Evolutionary conservation across 305 asterid genomes (phyloP).

Genomic region (Fraxinus ornus): DNA sequence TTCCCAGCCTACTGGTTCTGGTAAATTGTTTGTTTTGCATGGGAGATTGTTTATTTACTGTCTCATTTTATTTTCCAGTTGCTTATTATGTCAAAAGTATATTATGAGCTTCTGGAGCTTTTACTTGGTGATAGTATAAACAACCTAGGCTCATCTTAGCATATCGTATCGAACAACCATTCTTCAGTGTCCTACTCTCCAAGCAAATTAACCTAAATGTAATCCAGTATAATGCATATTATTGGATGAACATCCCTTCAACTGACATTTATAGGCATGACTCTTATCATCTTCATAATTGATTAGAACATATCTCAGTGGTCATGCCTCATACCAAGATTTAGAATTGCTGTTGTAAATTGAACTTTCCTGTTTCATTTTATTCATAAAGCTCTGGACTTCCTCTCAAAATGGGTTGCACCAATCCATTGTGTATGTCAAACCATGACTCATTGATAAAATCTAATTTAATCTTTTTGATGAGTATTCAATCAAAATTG

Average conservation of each 20-base stretch:
- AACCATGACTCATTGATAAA: neutral
- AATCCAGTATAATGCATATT: neutral
- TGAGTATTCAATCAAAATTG: neutral
- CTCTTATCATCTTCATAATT: neutral
- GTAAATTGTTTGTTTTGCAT: constrained; percentile 35
- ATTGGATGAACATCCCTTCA: neutral
- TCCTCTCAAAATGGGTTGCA: neutral
- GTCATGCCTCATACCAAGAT: neutral
- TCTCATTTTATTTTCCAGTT: neutral
- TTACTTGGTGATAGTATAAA: neutral
- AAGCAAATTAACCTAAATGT: neutral
- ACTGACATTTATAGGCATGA: neutral
- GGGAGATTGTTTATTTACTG: constrained; percentile 8
- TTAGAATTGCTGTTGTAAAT: neutral
- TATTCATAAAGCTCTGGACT: neutral
- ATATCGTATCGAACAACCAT: neutral
- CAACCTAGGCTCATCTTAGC: neutral
- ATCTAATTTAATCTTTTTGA: neutral
- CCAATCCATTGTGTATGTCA: neutral
- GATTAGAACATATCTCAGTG: neutral
- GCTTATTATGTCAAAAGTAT: neutral
- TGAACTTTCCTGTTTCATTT: neutral
- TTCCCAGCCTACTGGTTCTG: constrained; percentile 50
- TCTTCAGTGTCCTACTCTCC: neutral
- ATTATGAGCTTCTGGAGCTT: constrained; percentile 4